Conservation (phyloP, 208 protist genomes). For the Acanthamoeba lenticulata region DNA sequence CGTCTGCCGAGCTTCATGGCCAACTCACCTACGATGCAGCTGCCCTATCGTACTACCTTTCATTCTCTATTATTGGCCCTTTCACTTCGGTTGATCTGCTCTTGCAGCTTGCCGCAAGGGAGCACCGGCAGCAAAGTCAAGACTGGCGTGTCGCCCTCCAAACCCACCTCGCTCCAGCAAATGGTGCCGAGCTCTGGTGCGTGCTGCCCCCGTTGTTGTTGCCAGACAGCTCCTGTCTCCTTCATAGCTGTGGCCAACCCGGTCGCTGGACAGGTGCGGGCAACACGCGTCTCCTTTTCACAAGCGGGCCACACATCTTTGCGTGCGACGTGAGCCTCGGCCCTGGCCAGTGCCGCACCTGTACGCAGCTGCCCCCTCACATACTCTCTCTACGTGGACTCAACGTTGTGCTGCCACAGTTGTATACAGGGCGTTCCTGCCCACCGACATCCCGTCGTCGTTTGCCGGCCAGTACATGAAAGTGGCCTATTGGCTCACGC, state of each 20-base stretch:
- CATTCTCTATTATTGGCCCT: no score
- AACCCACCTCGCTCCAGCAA: neutral
- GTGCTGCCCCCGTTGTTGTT: neutral
- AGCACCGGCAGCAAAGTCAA: neutral
- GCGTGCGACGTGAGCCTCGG: neutral
- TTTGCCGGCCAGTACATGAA: neutral
- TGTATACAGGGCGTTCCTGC: neutral
- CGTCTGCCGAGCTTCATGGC: neutral
- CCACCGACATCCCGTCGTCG: neutral
- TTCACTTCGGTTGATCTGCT: neutral
- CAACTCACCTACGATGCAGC: neutral
- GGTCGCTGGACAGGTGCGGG: no score
- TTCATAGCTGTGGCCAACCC: no score
- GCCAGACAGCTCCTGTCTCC: no score
- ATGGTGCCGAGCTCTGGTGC: neutral
- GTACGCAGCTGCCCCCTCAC: neutral
- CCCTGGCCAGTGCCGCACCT: neutral
- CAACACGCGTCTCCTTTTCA: neutral
- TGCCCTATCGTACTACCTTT: neutral
- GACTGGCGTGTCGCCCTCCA: neutral
- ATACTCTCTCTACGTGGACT: neutral
- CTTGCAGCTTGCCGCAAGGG: neutral
- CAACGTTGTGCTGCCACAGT: neutral
- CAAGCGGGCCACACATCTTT: neutral
- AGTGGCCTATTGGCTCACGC: neutral